Base-by-base conservation (phyloP, 2,329 filamentous ascomycete genomes). In the Exutisphaerella laricina region DNA sequence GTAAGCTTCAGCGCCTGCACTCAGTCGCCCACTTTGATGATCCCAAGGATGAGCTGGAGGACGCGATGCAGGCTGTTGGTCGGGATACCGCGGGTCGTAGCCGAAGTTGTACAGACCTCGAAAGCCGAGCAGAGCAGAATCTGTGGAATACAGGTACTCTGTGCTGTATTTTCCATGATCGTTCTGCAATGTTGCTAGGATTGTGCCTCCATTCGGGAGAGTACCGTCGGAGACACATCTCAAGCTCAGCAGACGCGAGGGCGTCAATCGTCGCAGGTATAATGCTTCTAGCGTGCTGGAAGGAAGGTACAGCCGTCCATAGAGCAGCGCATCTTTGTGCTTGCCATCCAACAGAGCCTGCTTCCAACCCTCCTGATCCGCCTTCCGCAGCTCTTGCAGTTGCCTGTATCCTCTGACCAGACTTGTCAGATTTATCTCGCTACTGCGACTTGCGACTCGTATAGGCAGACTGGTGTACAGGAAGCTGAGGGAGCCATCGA, bases 401-500 rank as follows among this genome's bases (percentile, higher is more conserved):
- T 88, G 84, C 44, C 84, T 79, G 64, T 96, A 97, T 1, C 90
- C 88, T 43, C 80, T 79, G 37, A 95, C 78, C 16, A 96, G 76
- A 53, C 82, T 77, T 22, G 82, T 82, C 7, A 98, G 71, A 10
- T 88, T 80, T 26, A 96, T 82, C 16, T 77, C 71, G 35, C 82
- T 80, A 56, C 87, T 94, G 65, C 80, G 78, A 65, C 73, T 88
- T 51, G 69, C 68, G 14, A 82, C 73, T 28, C 73, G 70, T 43
- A 97, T 75, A 9, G 88, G 82, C 6, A 92, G 74, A 2, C 88
- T 94, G 36, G 88, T 94, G 71, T 94, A 97, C 41, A 98, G 79
- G 68, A 97, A 98, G 10, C 89, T 94, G 44, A 98, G 78, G n/a
- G 88, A 95, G 63, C 92, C 92, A 69, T 97, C 90, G 39, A 98